Evolutionary conservation across 805 yeast species (phyloP), one percentile per base, ranked within the genome.

Genomic region (Hanseniaspora hatyaiensis): DNA sequence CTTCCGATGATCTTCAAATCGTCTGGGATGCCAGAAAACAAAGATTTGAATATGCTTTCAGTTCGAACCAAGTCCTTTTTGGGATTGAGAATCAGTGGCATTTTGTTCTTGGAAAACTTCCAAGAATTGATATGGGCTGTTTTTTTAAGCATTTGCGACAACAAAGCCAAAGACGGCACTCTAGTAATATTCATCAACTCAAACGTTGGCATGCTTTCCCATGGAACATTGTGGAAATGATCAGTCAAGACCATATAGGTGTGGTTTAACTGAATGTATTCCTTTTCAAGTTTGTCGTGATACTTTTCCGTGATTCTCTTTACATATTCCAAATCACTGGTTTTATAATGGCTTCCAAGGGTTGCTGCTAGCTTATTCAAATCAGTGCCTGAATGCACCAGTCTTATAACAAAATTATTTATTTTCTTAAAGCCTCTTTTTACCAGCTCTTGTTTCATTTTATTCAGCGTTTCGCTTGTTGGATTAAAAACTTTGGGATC

Each of bases 151-250:
- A 71, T 50, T 1, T 70, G 63, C 1, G 62, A 38, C 13, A 85
- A 61, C 38, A 70, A 55, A 1, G 61, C 57, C 12, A 78, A 49
- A 0, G 94, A 81, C 0, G 96, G 94, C 61, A 87, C 72, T 53
- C 97, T 67, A 0, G 94, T 74, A 0, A 82, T 72, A 0, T 94
- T 77, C 40, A 63, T 65, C 0, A 59, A 57, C 43, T 74, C 61
- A 48, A 88, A 59, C 37, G 71, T 69, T 0, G 77, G 71, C 28
- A 88, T 58, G 1, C 86, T 78, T 57, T 92, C 99, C 97, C 97
- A 92, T 0, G 98, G 98, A 28, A 92, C 67, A 16, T 61, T 59
- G n/a, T 74, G 73, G 53, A 94, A 79, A 6, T 65, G 63, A 42
- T 78, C 71, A 22, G 88, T 80, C 3, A 85, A 74, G 3, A 92